A percentile compares a stretch with the other conserved stretches of the same genome.
These are phyloP conservation scores for Colletotrichum coccodes DNA, from an alignment of 2,329 filamentous ascomycete genomes.

Conservation along the genomic window DNA sequence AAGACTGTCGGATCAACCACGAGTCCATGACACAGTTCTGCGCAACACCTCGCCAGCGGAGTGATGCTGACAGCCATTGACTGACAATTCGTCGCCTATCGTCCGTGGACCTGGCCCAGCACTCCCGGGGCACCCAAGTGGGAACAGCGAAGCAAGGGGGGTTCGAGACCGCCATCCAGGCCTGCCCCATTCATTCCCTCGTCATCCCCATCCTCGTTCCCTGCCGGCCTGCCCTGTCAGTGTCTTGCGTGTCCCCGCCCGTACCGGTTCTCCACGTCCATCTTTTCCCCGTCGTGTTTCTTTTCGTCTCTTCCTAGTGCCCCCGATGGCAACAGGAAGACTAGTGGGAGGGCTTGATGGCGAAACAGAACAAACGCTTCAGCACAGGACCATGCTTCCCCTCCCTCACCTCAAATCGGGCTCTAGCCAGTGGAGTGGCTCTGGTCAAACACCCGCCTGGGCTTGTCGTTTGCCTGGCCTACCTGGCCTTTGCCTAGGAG, in stretches of 20 bases:
- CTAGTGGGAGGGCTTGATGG: background rate
- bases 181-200: background rate
- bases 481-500: background rate
- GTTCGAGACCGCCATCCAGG: slow-evolving; percentile 8
- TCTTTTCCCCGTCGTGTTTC: background rate
- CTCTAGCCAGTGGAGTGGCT: background rate
- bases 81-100: slow-evolving; percentile 16
- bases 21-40: slow-evolving; percentile 6
- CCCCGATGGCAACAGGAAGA: background rate
- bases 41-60: background rate
- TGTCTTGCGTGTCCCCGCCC: background rate
- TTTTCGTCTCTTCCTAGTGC: background rate
- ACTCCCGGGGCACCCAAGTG: slow-evolving; percentile 20
- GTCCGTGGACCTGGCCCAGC: slow-evolving; percentile 9
- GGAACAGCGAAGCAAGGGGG: slow-evolving; percentile 29
- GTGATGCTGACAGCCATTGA: slow-evolving; percentile 17
- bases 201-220: background rate
- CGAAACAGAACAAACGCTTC: background rate
- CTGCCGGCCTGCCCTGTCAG: slow-evolving; percentile 3
- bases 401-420: background rate
- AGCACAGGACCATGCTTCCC: background rate
- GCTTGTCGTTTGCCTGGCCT: background rate
- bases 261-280: background rate
- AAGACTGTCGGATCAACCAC: background rate
- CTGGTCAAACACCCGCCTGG: background rate